Base-by-base conservation (phyloP, 2,329 filamentous ascomycete genomes). In the Pyricularia pennisetigena region DNA sequence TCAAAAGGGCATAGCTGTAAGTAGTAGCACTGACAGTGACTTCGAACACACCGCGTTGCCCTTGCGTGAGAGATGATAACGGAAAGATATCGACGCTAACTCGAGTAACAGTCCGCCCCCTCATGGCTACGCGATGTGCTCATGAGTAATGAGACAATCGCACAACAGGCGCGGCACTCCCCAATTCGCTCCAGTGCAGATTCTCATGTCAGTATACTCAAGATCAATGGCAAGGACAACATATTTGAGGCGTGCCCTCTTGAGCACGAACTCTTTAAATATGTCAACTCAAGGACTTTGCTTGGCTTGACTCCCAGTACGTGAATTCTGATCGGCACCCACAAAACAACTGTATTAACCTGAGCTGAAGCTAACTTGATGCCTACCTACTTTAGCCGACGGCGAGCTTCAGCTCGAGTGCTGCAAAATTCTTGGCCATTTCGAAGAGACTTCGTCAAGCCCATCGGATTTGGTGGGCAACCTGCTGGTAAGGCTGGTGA, bases 71-170 rank as follows among this genome's bases (percentile, higher is more conserved):
- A 12, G 10, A 49, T n/a, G 16, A 8, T n/a, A 9, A n/a, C 7
- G 20, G 3, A 49, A 49, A 8, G 12, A 4, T 20, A 49, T n/a
- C 41, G n/a, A 49, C 2, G 41, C 41, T 49, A 49, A 49, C 41
- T 20, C 41, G 41, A 20, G 20, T 49, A 49, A 49, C 16, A 49
- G 8, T 70, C 80, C 0, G 71, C 74, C 7, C 70, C 76, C 1
- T 83, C 81, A 2, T 89, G 87, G 87, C 80, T 89, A 67, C 82
- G 84, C 70, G 86, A 89, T 72, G 75, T 89, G 9, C 77, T 89
- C 68, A 80, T 88, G 78, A 81, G 80, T 32, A 79, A 80, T 1
- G 80, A 81, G 0, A 76, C 77, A 6, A 71, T 81, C 2, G 76
- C 79, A 7, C 76, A 78, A 57, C 78, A 78, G 69, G 85, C 84